phyloP scores from a whole-genome alignment of 2,329 filamentous ascomycete genomes.

The Cladophialophora yegresii region DNA sequence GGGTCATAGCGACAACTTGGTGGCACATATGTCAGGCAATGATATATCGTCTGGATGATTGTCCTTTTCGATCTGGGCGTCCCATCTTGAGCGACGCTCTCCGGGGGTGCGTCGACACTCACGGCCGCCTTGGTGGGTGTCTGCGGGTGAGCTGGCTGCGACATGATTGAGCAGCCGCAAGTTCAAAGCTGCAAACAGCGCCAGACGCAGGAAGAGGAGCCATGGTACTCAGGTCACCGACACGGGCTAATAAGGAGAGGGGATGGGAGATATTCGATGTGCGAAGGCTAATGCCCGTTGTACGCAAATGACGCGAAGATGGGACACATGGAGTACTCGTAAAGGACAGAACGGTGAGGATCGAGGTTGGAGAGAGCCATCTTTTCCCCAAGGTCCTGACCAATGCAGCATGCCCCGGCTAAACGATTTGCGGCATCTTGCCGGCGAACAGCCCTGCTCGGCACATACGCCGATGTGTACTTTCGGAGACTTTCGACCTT shows the following conservation, averaged over 20 bases:
- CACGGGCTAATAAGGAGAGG: slow-evolving; percentile 8
- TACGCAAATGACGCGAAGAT: slow-evolving; percentile 27
- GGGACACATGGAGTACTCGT: slow-evolving; percentile 3
- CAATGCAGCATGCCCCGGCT: neutral
- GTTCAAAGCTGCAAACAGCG: slow-evolving; percentile 6
- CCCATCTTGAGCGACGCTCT: slow-evolving; percentile 9
- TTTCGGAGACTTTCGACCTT: neutral
- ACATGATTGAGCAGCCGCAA: slow-evolving; percentile 18
- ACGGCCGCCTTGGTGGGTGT: slow-evolving; percentile 1
- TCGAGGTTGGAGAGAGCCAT: slow-evolving; percentile 3
- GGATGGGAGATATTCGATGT: slow-evolving; percentile 11
- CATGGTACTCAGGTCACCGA: slow-evolving; percentile 9
- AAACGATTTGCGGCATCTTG: slow-evolving; percentile 19
- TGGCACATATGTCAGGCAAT: slow-evolving; percentile 36
- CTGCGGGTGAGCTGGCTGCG: slow-evolving; percentile 12
- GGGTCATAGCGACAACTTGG: slow-evolving; percentile 39
- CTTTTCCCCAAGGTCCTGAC: neutral
- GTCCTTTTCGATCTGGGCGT: slow-evolving; percentile 6
- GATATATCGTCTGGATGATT: slow-evolving; percentile 20
- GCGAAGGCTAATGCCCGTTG: slow-evolving; percentile 18
- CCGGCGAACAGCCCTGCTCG: slow-evolving; percentile 11
- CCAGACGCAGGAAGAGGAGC: slow-evolving; percentile 1
- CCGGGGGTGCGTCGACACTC: neutral
- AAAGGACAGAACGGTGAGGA: neutral
- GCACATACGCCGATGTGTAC: slow-evolving; percentile 9